Evolutionary conservation across 1,139 yeast genomes (phyloP).

Genomic region (Suhomyces atakaporum): DNA sequence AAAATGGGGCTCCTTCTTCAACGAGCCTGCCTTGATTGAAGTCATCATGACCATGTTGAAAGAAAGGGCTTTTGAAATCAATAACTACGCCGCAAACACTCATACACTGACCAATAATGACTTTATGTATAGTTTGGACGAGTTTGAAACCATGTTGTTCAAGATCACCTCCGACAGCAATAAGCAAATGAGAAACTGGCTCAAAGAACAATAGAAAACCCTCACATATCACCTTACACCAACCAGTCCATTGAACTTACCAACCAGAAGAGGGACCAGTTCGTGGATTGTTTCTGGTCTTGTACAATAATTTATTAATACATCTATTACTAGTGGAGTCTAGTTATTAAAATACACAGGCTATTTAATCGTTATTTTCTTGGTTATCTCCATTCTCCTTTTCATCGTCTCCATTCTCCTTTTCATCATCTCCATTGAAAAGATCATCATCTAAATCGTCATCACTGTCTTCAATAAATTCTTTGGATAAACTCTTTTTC

Average conservation of each 20-base stretch:
- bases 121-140: slow-evolving; percentile 70
- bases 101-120: slow-evolving; percentile 44
- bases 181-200: slow-evolving; percentile 67
- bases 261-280: too few species aligned
- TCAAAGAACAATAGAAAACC: slow-evolving; percentile 10
- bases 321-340: too few species aligned
- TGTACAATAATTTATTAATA: too few species aligned
- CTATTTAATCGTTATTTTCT: slow-evolving; percentile 16
- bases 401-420: slow-evolving; percentile 20
- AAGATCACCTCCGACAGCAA: slow-evolving; percentile 61
- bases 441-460: slow-evolving; percentile 41
- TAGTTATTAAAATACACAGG: background rate
- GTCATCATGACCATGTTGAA: slow-evolving; percentile 58
- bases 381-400: slow-evolving; percentile 19
- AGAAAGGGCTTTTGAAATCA: slow-evolving; percentile 67
- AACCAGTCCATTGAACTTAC: too few species aligned
- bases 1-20: slow-evolving; percentile 73
- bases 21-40: slow-evolving; percentile 61
- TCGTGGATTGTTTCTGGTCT: too few species aligned
- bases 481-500: slow-evolving; percentile 45
- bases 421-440: slow-evolving; percentile 17
- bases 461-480: slow-evolving; percentile 56
- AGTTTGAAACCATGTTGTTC: slow-evolving; percentile 66
- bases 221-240: too few species aligned
- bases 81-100: slow-evolving; percentile 67